Evolutionary conservation across 768 basidiomycete genomes (phyloP).

Genomic region (Tylopilus sp.): DNA sequence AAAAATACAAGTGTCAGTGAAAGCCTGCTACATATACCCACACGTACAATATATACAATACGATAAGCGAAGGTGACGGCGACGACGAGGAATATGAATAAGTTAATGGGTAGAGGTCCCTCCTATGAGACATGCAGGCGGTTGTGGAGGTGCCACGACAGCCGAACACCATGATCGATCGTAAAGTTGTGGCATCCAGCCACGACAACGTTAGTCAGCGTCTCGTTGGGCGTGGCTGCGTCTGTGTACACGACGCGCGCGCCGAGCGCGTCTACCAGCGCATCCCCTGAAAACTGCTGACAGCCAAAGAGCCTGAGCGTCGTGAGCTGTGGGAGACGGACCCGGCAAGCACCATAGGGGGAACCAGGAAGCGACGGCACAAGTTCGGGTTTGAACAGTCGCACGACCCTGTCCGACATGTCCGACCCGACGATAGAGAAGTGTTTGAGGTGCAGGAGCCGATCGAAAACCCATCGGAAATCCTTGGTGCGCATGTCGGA

Average conservation of each 20-base stretch:
- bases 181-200: constrained; percentile 24
- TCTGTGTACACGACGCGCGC: constrained; percentile 45
- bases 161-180: constrained; percentile 17
- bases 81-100: constrained; percentile 4
- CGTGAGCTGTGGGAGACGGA: constrained; percentile 55
- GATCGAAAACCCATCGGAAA: constrained; percentile 64
- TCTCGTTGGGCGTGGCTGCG: constrained; percentile 25
- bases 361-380: constrained; percentile 5
- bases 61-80: not conserved
- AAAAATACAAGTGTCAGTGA: not conserved
- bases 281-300: constrained; percentile 57
- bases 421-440: constrained; percentile 79
- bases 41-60: not conserved
- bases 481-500: constrained; percentile 85
- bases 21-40: not conserved
- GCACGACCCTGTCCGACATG: constrained; percentile 72
- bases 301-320: constrained; percentile 57
- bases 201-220: constrained; percentile 24
- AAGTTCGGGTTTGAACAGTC: constrained; percentile 47
- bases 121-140: constrained; percentile 27
- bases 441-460: constrained; percentile 48
- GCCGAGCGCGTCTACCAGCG: constrained; percentile 49
- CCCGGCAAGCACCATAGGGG: constrained; percentile 20
- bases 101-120: not conserved
- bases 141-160: constrained; percentile 24